phyloP scores from a whole-genome alignment of 2,329 filamentous ascomycete species.

The Colletotrichum kahawae region DNA sequence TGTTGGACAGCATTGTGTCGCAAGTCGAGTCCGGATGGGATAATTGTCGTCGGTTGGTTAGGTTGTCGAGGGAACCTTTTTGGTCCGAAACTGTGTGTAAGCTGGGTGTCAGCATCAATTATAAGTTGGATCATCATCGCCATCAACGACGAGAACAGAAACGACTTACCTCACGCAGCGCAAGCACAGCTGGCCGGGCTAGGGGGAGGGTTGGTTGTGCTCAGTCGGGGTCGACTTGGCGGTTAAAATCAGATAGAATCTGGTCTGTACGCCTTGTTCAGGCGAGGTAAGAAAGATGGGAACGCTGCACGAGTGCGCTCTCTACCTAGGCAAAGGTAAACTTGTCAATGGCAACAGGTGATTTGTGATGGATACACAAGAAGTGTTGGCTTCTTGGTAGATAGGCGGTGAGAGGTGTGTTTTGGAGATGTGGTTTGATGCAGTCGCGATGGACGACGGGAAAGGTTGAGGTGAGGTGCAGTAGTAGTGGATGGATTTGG shows the following conservation, averaged over 20 bases:
- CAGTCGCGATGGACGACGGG: constrained; percentile 5
- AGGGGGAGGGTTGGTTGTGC: constrained; percentile 44
- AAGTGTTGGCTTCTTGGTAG: constrained; percentile 4
- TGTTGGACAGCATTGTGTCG: constrained; percentile 81
- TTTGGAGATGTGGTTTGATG: neutral
- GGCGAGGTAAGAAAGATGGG: constrained; percentile 27
- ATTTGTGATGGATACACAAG: neutral
- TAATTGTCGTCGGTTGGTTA: constrained; percentile 54
- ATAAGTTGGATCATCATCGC: neutral
- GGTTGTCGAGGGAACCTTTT: constrained; percentile 55
- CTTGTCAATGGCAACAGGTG: constrained; percentile 15
- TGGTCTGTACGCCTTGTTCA: constrained; percentile 35
- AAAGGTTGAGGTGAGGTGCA: neutral
- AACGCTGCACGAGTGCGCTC: constrained; percentile 4
- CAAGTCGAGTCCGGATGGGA: constrained; percentile 69
- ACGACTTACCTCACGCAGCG: constrained; percentile 77
- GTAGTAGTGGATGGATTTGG: constrained; percentile 21
- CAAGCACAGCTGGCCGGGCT: constrained; percentile 81
- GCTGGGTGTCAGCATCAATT: constrained; percentile 18
- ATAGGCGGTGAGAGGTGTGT: neutral
- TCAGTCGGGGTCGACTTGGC: constrained; percentile 54
- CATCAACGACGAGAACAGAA: neutral
- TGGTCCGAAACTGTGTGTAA: constrained; percentile 49
- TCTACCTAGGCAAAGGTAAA: constrained; percentile 23
- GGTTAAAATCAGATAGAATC: constrained; percentile 21